A percentile compares a stretch with the other conserved stretches of the same genome.
Evolutionary conservation across 2,329 filamentous ascomycete species (phyloP).

Genomic region (Helminthosporium solani): DNA sequence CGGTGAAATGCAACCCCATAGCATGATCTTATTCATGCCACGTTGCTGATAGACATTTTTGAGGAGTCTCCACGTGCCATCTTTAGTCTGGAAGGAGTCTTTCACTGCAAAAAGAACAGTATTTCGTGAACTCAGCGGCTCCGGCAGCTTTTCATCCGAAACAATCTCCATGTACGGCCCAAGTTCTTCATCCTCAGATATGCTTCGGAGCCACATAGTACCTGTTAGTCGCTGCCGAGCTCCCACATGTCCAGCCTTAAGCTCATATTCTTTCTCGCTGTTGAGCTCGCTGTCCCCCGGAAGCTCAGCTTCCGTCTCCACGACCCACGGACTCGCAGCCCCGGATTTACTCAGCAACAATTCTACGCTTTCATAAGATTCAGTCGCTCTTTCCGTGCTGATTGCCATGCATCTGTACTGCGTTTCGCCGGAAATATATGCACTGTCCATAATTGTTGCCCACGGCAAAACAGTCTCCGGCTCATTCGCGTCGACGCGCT

Average conservation of each 20-base stretch:
- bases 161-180: neutral
- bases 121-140: neutral
- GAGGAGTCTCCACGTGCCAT: neutral
- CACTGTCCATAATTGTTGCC: too few relatives aligned
- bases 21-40: neutral
- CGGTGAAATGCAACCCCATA: neutral
- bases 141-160: neutral
- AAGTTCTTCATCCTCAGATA: neutral
- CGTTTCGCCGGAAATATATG: too few relatives aligned
- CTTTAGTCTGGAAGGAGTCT: neutral
- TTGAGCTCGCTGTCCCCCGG: too few relatives aligned
- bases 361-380: too few relatives aligned
- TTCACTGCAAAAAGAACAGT: neutral
- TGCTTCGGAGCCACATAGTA: neutral
- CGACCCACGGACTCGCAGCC: too few relatives aligned
- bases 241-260: neutral
- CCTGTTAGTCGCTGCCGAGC: neutral
- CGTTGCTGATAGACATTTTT: neutral
- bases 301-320: too few relatives aligned
- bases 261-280: neutral
- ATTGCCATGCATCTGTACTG: too few relatives aligned
- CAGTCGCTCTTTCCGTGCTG: too few relatives aligned
- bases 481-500: too few relatives aligned
- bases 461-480: too few relatives aligned
- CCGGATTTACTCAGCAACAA: too few relatives aligned